Base-by-base conservation (phyloP, 805 yeast species). In the Starmerella apicola region DNA sequence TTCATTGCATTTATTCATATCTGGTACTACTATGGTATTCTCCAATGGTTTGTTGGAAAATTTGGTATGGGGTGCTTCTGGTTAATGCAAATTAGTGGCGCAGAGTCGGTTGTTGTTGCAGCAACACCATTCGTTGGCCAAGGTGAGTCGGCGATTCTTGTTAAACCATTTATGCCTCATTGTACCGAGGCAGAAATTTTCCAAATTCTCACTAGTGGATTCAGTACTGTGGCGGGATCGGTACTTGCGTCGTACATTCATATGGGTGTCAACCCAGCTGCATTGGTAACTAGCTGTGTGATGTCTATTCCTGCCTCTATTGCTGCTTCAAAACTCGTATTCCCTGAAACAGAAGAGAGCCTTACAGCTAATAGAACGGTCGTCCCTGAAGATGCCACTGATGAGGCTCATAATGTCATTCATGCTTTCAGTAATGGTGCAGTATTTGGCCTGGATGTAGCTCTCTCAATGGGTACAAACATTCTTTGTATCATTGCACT, bases 221-320 rank as follows among this genome's bases (percentile, higher is more conserved):
- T 75, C 53, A 70, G 78, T 13, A 74, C 81, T 36, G 74, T 74
- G 45, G 68, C 78, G 3, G 81, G 81, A 19, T 70, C 78, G 3
- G 78, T 74, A 20, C 63, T 74, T 49, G 78, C 74, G 3, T 70
- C 78, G 8, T 74, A 75, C 54, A 71, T 75, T 43, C 75, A 77
- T 3, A 62, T 74, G 55, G 81, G 81, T 25, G 65, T 75, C 49
- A 72, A 71, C 49, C 65, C 80, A 2, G 76, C 72, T 49, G 78
- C 78, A 5, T 63, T 75, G 52, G 72, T 74, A 15, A 69, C 77
- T n/a, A 70, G 78, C 22, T 75, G 81, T 63, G 76, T 75, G 38
- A 74, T 74, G 81, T 73, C 79, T 2, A 73, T 74, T 52, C 81
- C 81, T 5, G 76, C 76, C 29, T 68, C 78, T 7, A 59, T 74